Base-by-base conservation (phyloP, 2,329 filamentous ascomycete genomes). In the Paramyrothecium roridum region DNA sequence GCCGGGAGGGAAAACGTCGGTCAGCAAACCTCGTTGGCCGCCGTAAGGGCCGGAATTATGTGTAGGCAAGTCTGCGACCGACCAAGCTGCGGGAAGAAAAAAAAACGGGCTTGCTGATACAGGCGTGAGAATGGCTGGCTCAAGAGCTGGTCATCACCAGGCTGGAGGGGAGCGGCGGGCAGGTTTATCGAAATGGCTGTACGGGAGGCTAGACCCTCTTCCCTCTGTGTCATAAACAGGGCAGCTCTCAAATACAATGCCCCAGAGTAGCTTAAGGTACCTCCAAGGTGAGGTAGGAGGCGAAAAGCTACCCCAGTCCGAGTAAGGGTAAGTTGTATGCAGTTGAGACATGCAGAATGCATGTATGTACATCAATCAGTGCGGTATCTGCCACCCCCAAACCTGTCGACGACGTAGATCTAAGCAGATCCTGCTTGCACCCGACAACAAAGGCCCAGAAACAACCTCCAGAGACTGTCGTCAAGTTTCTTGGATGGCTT, bases 81-180 rank as follows among this genome's bases (percentile, higher is more conserved):
- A 30, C 6, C 26, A 6, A 10, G 26, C 26, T 30, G 26, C 26
- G 19, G 34, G 51, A 54, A 55, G 53, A 50, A 52, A 48, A 26
- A 48, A 52, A 54, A 47, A 45, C 37, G 43, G 19, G 47, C 47
- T 10, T 30, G 26, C 26, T 30, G 26, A 30, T 30, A 6, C 26
- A 48, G 34, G 53, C 45, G 54, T 48, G 51, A 51, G 57, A 55
- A 55, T 45, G 50, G 57, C 49, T 53, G 53, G 52, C 55, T 45
- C 34, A n/a, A 40, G 43, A 48, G 48, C 50, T 51, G 53, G 54
- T 56, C 55, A 54, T 50, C 54, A 57, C 50, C 45, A 59, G 50
- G 51, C 52, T 53, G 53, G 37, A 48, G 45, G 48, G 54, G 49
- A 30, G 45, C 23, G 56, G 43, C 19, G 54, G 6, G 37, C 37